Evolutionary conservation across 1,284 basidiomycete genomes (phyloP), one percentile per base, ranked within the genome.

Genomic region (Heterobasidion parviporum): DNA sequence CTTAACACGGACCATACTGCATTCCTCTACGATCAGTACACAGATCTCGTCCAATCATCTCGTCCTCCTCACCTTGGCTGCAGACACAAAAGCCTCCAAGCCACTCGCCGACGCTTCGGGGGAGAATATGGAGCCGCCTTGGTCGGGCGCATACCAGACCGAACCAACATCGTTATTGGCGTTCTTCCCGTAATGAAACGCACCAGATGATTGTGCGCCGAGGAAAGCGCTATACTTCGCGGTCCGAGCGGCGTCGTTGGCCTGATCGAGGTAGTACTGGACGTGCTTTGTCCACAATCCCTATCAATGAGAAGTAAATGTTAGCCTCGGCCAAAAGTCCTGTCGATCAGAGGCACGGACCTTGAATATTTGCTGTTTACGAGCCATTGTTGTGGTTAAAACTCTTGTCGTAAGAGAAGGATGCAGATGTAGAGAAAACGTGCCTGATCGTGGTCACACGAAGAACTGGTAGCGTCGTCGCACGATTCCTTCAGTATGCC

Each of bases 401-500:
- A 6, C 26, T 26, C 18, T 26, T 26, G 4, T 26, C 9, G 38
- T 9, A 12, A 59, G 18, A 8, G 26, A 26, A 26, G 26, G 6
- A 26, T 26, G 5, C 26, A 49, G 5, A 41, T 46, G 48, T 18
- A 10, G 46, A 33, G 38, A 52, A 45, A 55, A 62, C 62, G 56
- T 58, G 76, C 76, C 71, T 81, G 79, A 60, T 82, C 77, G 32
- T 69, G 62, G 62, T 81, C 65, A 62, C 80, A 82, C 32, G 68
- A 64, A 1, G 71, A 50, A 20, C 69, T 57, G 20, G 64, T 61
- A n/a, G 73, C 72, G 55, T 76, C 64, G 60, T 82, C 80, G 58
- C 80, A 82, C 2, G 76, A 73, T 64, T 82, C 80, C 60, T 69
- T 76, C 46, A 82, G 68, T 56, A 78, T 72, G 54, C 65, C 64